Conservation (phyloP, 495 filamentous ascomycete species). For the Pseudomonodictys pantanalensis region DNA sequence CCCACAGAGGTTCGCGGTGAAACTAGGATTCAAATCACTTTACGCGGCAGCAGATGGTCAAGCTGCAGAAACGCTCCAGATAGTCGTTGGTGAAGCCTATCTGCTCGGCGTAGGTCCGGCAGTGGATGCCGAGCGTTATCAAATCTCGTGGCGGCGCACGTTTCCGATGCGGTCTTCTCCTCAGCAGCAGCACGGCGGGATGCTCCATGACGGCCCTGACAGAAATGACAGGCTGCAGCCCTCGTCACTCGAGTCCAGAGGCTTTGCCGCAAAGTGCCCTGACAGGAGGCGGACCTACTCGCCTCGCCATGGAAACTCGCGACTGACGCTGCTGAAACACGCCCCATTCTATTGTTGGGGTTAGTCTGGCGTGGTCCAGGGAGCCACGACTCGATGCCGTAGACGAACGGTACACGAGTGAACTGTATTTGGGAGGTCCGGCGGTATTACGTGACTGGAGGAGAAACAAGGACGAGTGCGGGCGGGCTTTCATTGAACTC, state of each 20-base stretch:
- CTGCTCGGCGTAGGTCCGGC: no score
- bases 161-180: neutral
- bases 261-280: constrained; percentile 4
- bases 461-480: neutral
- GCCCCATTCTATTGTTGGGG: constrained; percentile 11
- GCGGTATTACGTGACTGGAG: neutral
- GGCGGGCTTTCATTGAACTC: no score
- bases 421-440: neutral
- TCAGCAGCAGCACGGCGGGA: neutral
- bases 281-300: constrained; percentile 10
- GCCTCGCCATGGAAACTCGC: constrained; percentile 9
- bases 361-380: constrained; percentile 5
- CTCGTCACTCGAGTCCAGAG: constrained; percentile 11
- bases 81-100: no score
- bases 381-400: constrained; percentile 1
- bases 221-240: constrained; percentile 17
- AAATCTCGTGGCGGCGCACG: no score
- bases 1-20: no score
- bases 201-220: neutral
- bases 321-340: constrained; percentile 26
- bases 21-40: no score
- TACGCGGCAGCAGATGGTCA: no score
- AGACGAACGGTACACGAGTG: neutral
- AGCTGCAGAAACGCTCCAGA: no score
- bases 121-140: no score